Evolutionary conservation across 305 asterid species (phyloP).

Genomic region (Fraxinus platypoda): DNA sequence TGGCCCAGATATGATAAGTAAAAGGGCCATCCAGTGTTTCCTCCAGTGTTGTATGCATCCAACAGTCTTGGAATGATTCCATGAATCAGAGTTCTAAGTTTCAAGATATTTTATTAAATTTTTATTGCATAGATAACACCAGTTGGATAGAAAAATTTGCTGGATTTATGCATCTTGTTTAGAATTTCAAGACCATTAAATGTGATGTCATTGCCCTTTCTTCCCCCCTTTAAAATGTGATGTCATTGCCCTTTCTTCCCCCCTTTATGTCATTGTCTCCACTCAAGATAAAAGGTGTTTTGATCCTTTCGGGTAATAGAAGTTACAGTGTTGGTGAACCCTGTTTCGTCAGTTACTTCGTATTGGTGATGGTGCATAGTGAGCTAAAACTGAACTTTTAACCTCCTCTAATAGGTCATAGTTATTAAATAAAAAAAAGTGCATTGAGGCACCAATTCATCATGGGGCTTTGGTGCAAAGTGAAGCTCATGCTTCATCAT

Average conservation of each 20-base stretch:
- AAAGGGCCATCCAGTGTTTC: background rate
- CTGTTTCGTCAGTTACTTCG: background rate
- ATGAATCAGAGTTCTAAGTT: background rate
- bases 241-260: background rate
- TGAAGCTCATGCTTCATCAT: background rate
- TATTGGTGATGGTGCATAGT: background rate
- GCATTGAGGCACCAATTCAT: background rate
- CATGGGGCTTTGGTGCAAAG: background rate
- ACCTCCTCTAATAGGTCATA: background rate
- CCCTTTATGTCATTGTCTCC: background rate
- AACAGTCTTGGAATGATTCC: background rate
- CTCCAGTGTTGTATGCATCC: background rate
- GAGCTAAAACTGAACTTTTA: background rate
- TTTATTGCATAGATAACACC: background rate
- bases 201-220: background rate
- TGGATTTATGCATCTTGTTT: background rate
- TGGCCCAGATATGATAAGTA: background rate
- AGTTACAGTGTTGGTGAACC: background rate
- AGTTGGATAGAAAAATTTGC: background rate
- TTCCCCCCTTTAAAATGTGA: background rate
- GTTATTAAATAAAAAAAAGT: background rate
- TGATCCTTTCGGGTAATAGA: background rate
- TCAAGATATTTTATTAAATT: background rate
- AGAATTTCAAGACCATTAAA: background rate
- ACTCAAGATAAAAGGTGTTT: background rate